phyloP scores from a whole-genome alignment of 371 early-diverging fungal species.

The Circinella minor region DNA sequence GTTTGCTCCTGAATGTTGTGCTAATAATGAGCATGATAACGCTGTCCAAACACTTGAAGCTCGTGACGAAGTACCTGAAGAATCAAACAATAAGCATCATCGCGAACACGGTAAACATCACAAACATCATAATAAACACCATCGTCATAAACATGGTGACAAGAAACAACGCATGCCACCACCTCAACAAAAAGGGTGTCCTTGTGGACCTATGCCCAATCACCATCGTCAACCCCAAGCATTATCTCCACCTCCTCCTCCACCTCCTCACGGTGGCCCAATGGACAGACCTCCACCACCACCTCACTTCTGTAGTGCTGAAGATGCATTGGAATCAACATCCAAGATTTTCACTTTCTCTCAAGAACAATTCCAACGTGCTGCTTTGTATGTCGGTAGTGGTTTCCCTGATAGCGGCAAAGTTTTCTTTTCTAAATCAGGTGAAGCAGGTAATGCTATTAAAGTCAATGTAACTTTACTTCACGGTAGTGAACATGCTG shows the following conservation, averaged over 20 bases:
- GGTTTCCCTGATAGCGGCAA: conserved; percentile 18
- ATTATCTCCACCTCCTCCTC: conserved; percentile 5
- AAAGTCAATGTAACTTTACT: conserved; percentile 23
- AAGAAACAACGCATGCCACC: background rate
- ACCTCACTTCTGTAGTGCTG: conserved; percentile 13
- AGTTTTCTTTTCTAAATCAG: conserved; percentile 13
- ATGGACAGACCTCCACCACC: conserved; percentile 9
- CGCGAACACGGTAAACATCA: conserved; percentile 15
- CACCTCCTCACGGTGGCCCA: background rate
- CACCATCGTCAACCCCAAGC: background rate
- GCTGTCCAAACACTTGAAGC: background rate
- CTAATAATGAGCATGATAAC: no score
- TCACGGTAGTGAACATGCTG: conserved; percentile 11
- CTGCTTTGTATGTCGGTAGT: conserved; percentile 19
- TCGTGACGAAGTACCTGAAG: background rate
- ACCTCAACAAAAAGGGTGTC: background rate
- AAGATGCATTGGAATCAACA: conserved; percentile 14
- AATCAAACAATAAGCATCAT: conserved; percentile 14
- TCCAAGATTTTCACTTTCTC: conserved; percentile 21
- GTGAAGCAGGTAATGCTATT: conserved; percentile 11
- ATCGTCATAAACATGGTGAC: background rate
- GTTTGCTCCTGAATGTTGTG: conserved; percentile 13
- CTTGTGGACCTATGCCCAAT: background rate
- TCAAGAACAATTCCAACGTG: conserved; percentile 23
- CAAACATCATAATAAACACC: conserved; percentile 4